These are phyloP conservation scores for Heterobasidion irregulare DNA, from an alignment of 1,284 basidiomycete genomes.

Conservation along the genomic window DNA sequence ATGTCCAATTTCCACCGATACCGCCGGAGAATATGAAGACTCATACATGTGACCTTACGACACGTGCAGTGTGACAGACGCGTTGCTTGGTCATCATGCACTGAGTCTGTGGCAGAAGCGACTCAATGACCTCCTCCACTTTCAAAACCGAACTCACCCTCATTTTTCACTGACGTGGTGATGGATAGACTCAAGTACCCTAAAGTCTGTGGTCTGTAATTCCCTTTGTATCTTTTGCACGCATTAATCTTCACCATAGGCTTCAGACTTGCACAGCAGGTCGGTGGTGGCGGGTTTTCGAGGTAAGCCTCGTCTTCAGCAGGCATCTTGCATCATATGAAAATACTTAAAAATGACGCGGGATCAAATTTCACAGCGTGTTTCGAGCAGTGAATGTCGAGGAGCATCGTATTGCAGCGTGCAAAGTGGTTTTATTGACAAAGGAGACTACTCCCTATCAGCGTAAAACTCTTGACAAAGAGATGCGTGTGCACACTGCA, in stretches of 20 bases:
- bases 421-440: constrained; percentile 73
- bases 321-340: background rate
- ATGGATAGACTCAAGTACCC: background rate
- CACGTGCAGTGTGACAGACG: too few relatives aligned
- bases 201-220: background rate
- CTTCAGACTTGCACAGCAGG: constrained; percentile 63
- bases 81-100: too few relatives aligned
- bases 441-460: constrained; percentile 51
- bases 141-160: too few relatives aligned
- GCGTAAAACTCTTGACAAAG: constrained; percentile 82
- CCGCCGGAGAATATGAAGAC: too few relatives aligned
- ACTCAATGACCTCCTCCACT: too few relatives aligned
- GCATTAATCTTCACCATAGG: constrained; percentile 30
- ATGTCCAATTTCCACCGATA: too few relatives aligned
- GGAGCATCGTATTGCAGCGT: constrained; percentile 68
- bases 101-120: too few relatives aligned
- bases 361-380: constrained; percentile 41
- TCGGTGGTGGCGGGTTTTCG: constrained; percentile 83
- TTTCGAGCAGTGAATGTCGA: constrained; percentile 71
- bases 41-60: too few relatives aligned
- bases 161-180: too few relatives aligned
- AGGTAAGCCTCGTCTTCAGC: constrained; percentile 35
- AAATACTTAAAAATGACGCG: background rate
- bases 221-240: background rate
- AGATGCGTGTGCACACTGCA: constrained; percentile 85